Evolutionary conservation across 2,329 filamentous ascomycete genomes (phyloP), one percentile per base, ranked within the genome.

Genomic region (Alternaria triticina): DNA sequence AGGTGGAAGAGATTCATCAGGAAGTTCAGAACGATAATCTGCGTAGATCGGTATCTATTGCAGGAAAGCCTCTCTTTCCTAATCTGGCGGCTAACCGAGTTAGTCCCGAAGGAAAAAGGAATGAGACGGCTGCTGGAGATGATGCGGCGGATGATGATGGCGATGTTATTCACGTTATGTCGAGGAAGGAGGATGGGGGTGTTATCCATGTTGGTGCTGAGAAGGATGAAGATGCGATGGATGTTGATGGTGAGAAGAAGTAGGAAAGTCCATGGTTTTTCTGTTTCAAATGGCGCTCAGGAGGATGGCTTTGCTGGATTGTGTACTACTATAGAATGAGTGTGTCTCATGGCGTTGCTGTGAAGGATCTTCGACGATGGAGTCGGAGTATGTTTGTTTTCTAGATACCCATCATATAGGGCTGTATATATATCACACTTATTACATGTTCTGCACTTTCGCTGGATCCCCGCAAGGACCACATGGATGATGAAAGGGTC

Each of bases 1-100:
- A 80, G 43, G 78, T 79, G 1, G 73, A 78, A 45, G 77, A 79
- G 51, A 76, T 78, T 22, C 68, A 69, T 12, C 71, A 79, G 36
- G 62, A 73, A 51, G 68, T 70, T 3, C 65, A 68, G 25, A 64
- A 64, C 15, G 58, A 64, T 22, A 61, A 52, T 36, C 45, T 60
- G 6, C 57, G 67, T 6, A 58, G 70, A 8, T 66, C 69, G 28
- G 62, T 66, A 22, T 69, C 68, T 25, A 70, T 70, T 7, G 64
- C 62, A 12, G 54, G 64, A 0, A 76, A 73, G 46, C 61, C 72
- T 0, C 45, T 78, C 47, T 77, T 77, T 46, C 75, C 77, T 0
- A 72, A 74, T 22, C 51, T 78, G 46, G 61, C 50, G 25, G 25
- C 50, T 23, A 49, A 30, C 17, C 58, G 57, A 30, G 22, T 54